Conservation (phyloP, 371 early-diverging fungal genomes). For the Capillidium rhysosporum region DNA sequence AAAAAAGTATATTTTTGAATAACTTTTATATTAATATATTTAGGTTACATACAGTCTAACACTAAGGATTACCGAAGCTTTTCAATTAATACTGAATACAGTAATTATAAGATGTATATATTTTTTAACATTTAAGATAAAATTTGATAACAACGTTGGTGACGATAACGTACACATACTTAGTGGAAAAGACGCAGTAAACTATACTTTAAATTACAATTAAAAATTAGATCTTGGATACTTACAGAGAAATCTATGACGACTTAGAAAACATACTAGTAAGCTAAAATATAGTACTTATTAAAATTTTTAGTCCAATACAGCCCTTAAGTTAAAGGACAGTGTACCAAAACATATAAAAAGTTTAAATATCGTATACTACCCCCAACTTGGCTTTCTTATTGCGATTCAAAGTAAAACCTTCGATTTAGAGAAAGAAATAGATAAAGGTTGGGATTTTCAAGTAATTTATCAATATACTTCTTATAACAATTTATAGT, state of each 20-base stretch:
- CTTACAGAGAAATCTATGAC: background rate
- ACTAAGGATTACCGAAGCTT: background rate
- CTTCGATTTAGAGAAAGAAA: background rate
- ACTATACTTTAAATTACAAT: background rate
- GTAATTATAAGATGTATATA: background rate
- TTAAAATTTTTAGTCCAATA: background rate
- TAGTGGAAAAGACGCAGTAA: background rate
- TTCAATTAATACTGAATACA: background rate
- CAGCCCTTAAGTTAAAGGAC: background rate
- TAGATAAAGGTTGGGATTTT: background rate
- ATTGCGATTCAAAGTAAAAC: background rate
- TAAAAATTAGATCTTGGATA: background rate
- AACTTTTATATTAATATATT: too few species aligned
- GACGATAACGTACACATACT: background rate
- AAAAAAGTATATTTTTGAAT: too few species aligned
- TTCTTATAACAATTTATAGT: background rate
- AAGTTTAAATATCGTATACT: slow-evolving; percentile 3
- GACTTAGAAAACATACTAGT: slow-evolving; percentile 2
- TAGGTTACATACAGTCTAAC: too few species aligned
- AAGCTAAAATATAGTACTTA: background rate
- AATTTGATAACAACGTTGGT: background rate
- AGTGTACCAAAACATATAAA: background rate
- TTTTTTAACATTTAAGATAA: background rate
- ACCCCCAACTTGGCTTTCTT: slow-evolving; percentile 4
- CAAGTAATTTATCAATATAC: background rate